Percentiles rank a stretch among this genome's conserved stretches.
phyloP scores from a whole-genome alignment of 2,329 filamentous ascomycete species.

The Fonsecaea erecta region DNA sequence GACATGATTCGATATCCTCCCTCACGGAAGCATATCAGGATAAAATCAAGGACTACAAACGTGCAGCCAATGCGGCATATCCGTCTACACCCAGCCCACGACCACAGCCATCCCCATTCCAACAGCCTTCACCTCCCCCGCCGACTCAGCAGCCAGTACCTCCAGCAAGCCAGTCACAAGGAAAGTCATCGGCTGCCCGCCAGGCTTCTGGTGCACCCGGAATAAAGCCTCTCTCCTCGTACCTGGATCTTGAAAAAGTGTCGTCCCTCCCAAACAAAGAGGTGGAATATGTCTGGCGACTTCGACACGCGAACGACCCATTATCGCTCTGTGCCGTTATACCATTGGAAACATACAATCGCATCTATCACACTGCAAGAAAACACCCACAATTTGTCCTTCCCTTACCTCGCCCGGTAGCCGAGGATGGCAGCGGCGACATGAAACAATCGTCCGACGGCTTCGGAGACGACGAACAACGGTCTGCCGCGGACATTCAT shows the following conservation, averaged over 20 bases:
- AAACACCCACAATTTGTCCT: constrained; percentile 87
- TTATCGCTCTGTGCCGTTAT: constrained; percentile 84
- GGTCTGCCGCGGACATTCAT: constrained; percentile 83
- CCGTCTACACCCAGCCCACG: constrained; percentile 40
- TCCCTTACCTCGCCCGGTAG: constrained; percentile 65
- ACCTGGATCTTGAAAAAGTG: constrained; percentile 80
- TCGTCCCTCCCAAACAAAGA: constrained; percentile 75
- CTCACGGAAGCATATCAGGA: constrained; percentile 83
- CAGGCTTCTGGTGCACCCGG: constrained; percentile 44
- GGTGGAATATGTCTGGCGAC: constrained; percentile 85
- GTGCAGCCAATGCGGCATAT: constrained; percentile 58
- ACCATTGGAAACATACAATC: constrained; percentile 71
- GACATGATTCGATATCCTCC: constrained; percentile 62
- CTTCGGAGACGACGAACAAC: constrained; percentile 51
- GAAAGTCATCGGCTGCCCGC: constrained; percentile 3
- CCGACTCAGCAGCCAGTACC: constrained; percentile 42
- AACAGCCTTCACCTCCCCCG: constrained; percentile 43
- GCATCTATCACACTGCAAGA: constrained; percentile 73
- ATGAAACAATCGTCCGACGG: constrained; percentile 40
- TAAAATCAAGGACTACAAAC: constrained; percentile 74
- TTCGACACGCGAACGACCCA: constrained; percentile 75
- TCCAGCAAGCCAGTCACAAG: constrained; percentile 48
- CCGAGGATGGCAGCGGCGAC: constrained; percentile 35
- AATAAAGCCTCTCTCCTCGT: constrained; percentile 68
- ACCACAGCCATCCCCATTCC: constrained; percentile 32